Evolutionary conservation across 2,329 filamentous ascomycete genomes (phyloP), one percentile per base, ranked within the genome.

Genomic region (Huntiella decipiens): DNA sequence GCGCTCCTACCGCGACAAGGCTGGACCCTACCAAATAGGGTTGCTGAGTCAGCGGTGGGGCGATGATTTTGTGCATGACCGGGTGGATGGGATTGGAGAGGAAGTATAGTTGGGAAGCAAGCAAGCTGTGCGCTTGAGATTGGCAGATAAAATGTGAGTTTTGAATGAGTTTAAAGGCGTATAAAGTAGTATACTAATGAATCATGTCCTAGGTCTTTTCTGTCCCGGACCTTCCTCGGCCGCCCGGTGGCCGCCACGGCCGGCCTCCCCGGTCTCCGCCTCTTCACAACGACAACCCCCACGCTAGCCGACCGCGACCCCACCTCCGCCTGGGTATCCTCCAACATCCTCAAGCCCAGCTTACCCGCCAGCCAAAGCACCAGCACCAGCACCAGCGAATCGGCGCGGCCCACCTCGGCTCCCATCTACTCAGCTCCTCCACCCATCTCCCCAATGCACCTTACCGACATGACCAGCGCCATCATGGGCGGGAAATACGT

Each of bases 381-480:
- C 39, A 35, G 17, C 17, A 31, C 38, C 37, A 2, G 8, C 22
- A 2, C 4, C 17, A 5, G 17, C 17, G 17, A 19, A 19, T 3
- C 17, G 17, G 28, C 19, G 36, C 33, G 28, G 15, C 38, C 22
- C 35, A 36, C 39, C n/a, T 38, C 40, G 19, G 16, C 43, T n/a
- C 22, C 17, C 12, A 28, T 43, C 39, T 32, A 40, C 39, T 45
- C 40, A 10, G 44, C 34, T 32, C 37, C 28, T 6, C 36, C 44
- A 15, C 43, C 43, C 7, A 39, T 31, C 22, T 38, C 45, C 6
- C 45, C 45, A 13, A 51, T 62, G 41, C 57, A 65, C 50, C 56
- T 65, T 28, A 54, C 59, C 35, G 54, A 55, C 37, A 57, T 66
- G 11, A 35, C 41, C 15, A 17, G 31, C 35, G 36, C 43, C 31